These are phyloP conservation scores for Balamuthia mandrillaris DNA, from an alignment of 208 protist species.

Conservation along the genomic window DNA sequence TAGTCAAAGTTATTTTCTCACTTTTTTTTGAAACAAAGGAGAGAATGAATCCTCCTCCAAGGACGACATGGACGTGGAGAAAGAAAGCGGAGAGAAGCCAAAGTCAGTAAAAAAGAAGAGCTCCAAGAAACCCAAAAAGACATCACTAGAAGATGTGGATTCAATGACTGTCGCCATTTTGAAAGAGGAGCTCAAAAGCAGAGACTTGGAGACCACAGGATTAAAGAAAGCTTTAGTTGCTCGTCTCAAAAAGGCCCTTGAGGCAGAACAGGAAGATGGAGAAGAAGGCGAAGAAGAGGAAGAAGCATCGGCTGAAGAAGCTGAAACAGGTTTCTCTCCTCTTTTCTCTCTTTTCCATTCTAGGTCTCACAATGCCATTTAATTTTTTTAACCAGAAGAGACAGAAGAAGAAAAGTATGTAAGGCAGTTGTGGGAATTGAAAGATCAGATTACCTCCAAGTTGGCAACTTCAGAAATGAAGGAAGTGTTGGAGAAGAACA, in stretches of 20 bases:
- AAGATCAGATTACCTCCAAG: background rate
- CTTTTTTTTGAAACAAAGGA: too few relatives aligned
- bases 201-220: background rate
- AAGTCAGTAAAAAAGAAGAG: too few relatives aligned
- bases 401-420: slow-evolving; percentile 15
- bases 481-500: slow-evolving; percentile 16
- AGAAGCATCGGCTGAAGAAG: background rate
- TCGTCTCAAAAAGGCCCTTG: background rate
- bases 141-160: too few relatives aligned
- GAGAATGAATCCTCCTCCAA: too few relatives aligned
- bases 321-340: too few relatives aligned
- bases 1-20: too few relatives aligned
- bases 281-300: background rate
- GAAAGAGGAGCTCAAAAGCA: background rate
- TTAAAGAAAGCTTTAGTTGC: background rate
- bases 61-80: too few relatives aligned
- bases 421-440: slow-evolving; percentile 6
- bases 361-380: too few relatives aligned
- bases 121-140: too few relatives aligned
- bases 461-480: slow-evolving; percentile 9
- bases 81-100: too few relatives aligned
- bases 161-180: background rate
- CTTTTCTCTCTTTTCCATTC: too few relatives aligned
- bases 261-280: background rate
- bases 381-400: too few relatives aligned